Evolutionary conservation across 2,329 filamentous ascomycete genomes (phyloP).

Genomic region (Neurospora sp.): DNA sequence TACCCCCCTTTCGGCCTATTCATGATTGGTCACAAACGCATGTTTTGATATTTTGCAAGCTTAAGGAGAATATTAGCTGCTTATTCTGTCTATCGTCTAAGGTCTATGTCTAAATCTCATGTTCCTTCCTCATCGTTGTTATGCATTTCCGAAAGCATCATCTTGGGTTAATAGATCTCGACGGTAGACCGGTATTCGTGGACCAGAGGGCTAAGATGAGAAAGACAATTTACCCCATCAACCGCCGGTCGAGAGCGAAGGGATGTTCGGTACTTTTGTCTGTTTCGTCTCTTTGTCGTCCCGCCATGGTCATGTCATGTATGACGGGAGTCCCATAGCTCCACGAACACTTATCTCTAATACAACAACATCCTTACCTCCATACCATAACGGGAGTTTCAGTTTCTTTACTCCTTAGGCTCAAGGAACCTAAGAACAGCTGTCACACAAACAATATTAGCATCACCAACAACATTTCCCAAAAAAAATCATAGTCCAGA

Average conservation of each 20-base stretch:
- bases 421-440: constrained; percentile 26
- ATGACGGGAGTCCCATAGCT: background rate
- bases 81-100: background rate
- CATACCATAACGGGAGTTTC: background rate
- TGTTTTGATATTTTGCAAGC: background rate
- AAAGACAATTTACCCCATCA: background rate
- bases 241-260: background rate
- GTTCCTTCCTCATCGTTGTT: background rate
- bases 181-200: background rate
- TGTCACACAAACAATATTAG: constrained; percentile 6
- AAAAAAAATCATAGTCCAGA: background rate
- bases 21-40: background rate
- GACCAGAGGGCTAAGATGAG: background rate
- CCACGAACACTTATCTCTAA: background rate
- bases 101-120: background rate
- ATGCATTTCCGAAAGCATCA: background rate
- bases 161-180: background rate
- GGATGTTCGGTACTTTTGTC: background rate
- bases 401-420: constrained; percentile 20
- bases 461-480: constrained; percentile 4
- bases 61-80: background rate
- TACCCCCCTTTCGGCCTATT: background rate
- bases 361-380: background rate
- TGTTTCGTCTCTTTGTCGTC: background rate
- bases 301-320: background rate